Evolutionary conservation across 2,329 filamentous ascomycete species (phyloP).

Genomic region (Byssoonygena ceratinophila): DNA sequence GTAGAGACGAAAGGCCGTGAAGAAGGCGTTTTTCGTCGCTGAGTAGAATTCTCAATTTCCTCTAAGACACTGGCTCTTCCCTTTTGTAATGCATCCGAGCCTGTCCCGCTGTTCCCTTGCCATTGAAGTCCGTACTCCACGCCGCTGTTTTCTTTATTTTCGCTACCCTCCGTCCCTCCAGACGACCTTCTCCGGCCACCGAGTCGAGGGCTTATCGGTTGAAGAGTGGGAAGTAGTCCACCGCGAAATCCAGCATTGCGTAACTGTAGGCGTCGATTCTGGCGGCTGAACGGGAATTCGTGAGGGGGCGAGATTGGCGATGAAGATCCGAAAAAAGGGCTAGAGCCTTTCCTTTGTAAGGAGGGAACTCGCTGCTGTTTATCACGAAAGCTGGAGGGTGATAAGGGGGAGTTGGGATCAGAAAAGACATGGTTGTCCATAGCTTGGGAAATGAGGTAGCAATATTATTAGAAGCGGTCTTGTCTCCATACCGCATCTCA

Average conservation of each 20-base stretch:
- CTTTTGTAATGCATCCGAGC: slow-evolving; percentile 9
- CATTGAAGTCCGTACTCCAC: background rate
- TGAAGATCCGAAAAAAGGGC: slow-evolving; percentile 11
- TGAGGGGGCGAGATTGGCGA: slow-evolving; percentile 15
- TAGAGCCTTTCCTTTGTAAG: slow-evolving; percentile 7
- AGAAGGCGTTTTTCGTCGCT: slow-evolving; percentile 17
- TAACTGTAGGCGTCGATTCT: slow-evolving; percentile 23
- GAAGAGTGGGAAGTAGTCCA: slow-evolving; percentile 16
- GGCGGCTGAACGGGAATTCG: slow-evolving; percentile 20
- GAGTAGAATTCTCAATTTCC: slow-evolving; percentile 25
- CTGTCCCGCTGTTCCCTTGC: background rate
- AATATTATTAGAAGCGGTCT: background rate
- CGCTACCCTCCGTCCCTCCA: slow-evolving; percentile 16
- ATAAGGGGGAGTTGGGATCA: slow-evolving; percentile 6
- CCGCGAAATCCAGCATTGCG: slow-evolving; percentile 25
- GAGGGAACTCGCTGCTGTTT: slow-evolving; percentile 3
- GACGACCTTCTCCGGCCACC: slow-evolving; percentile 18
- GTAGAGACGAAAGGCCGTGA: slow-evolving; percentile 17
- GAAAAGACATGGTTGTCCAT: slow-evolving; percentile 4
- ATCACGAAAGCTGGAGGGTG: background rate
- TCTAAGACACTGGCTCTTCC: slow-evolving; percentile 23
- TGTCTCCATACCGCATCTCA: slow-evolving; percentile 11
- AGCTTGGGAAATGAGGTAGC: slow-evolving; percentile 11
- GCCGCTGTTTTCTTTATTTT: slow-evolving; percentile 18
- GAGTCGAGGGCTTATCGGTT: slow-evolving; percentile 19